phyloP scores from a whole-genome alignment of 2,329 filamentous ascomycete genomes.

The Hymenotorrendiella dingleyae region DNA sequence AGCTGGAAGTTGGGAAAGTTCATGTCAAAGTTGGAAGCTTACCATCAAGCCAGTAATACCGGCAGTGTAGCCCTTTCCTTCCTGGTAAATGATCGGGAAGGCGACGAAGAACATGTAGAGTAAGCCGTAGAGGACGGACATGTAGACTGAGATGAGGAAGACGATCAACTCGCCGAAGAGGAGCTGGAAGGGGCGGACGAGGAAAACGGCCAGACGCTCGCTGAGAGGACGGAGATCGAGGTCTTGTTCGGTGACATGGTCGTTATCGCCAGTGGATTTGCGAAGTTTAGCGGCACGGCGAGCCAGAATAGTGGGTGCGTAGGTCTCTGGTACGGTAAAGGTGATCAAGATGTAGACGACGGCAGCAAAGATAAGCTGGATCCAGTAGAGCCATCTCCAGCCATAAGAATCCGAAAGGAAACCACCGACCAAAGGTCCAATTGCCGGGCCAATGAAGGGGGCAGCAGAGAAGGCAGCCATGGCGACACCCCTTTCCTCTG shows the following conservation, averaged over 20 bases:
- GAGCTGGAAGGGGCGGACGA: constrained; percentile 78
- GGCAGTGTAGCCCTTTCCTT: constrained; percentile 72
- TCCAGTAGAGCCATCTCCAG: constrained; percentile 85
- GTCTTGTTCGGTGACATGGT: constrained; percentile 74
- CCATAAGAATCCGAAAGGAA: constrained; percentile 64
- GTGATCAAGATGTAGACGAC: constrained; percentile 69
- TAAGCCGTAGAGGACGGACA: constrained; percentile 62
- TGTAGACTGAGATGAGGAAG: constrained; percentile 76
- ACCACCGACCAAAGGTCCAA: constrained; percentile 71
- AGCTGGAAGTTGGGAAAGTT: no score
- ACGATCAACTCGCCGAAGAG: constrained; percentile 82
- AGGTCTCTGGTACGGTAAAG: constrained; percentile 88
- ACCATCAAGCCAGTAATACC: constrained; percentile 75
- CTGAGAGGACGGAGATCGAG: constrained; percentile 64
- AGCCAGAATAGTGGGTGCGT: constrained; percentile 71
- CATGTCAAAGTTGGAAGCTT: no score
- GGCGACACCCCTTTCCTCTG: constrained; percentile 76
- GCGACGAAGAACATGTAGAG: constrained; percentile 43
- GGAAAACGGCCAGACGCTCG: constrained; percentile 67
- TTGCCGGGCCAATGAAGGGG: constrained; percentile 75
- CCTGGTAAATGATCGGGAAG: constrained; percentile 61
- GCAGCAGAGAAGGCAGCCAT: constrained; percentile 84
- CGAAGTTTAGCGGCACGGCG: constrained; percentile 66
- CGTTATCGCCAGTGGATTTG: constrained; percentile 57
- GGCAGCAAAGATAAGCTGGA: constrained; percentile 71